Evolutionary conservation across 2,329 filamentous ascomycete species (phyloP).

Genomic region (Penicillium sp.): DNA sequence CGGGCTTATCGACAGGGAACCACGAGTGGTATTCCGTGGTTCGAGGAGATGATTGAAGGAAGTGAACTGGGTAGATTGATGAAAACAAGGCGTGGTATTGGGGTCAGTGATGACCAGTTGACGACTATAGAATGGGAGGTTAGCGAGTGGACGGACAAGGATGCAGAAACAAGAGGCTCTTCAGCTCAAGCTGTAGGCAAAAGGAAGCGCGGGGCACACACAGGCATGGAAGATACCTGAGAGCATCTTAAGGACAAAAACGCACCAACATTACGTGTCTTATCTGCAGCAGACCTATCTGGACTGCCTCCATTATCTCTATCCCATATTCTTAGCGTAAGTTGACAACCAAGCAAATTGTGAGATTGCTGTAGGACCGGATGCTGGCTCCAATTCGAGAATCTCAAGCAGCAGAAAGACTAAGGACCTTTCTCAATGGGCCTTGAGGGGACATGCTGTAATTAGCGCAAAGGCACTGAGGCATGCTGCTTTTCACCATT

Average conservation of each 20-base stretch:
- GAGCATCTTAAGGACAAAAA: not conserved
- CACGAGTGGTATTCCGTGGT: conserved; percentile 75
- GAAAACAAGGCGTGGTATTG: conserved; percentile 62
- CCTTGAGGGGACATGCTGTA: not conserved
- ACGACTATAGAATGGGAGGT: conserved; percentile 82
- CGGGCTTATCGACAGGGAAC: conserved; percentile 44
- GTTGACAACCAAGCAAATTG: not conserved
- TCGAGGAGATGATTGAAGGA: conserved; percentile 79
- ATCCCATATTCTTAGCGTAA: not conserved
- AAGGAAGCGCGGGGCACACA: conserved; percentile 36
- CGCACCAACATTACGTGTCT: not conserved
- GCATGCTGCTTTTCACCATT: conserved; percentile 14
- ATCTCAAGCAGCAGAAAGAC: not conserved
- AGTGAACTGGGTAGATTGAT: conserved; percentile 73
- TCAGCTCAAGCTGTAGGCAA: conserved; percentile 31
- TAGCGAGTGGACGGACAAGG: conserved; percentile 68
- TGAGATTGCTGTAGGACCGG: not conserved
- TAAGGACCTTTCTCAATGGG: not conserved
- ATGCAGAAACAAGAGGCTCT: conserved; percentile 30
- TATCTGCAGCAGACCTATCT: not conserved
- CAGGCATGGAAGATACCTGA: conserved; percentile 11
- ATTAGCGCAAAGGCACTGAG: conserved; percentile 2
- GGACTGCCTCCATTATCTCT: not conserved
- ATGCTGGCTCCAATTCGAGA: not conserved
- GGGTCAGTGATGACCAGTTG: conserved; percentile 65